These are phyloP conservation scores for Lentinus brumalis DNA, from an alignment of 768 basidiomycete genomes.

Conservation along the genomic window DNA sequence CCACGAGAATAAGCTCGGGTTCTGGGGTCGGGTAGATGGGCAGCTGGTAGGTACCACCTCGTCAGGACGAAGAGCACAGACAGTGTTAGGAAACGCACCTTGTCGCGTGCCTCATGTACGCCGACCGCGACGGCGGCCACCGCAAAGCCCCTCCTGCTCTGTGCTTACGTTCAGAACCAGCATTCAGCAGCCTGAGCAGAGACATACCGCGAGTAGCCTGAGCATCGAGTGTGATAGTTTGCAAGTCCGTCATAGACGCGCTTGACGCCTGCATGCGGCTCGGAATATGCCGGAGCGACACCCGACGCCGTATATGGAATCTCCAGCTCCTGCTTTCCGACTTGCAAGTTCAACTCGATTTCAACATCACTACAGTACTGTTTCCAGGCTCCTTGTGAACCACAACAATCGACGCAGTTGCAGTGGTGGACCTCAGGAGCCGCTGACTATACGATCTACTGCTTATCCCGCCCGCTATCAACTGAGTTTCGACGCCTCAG, in stretches of 20 bases:
- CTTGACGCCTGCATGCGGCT: background rate
- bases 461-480: no score
- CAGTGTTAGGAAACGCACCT: constrained; percentile 15
- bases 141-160: constrained; percentile 22
- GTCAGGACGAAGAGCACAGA: background rate
- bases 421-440: no score
- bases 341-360: no score
- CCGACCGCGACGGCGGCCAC: constrained; percentile 19
- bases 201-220: constrained; percentile 10
- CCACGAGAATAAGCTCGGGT: constrained; percentile 68
- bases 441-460: no score
- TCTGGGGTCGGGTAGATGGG: constrained; percentile 77
- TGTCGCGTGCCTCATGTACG: constrained; percentile 22
- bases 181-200: background rate
- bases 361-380: no score
- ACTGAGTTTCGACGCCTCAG: no score
- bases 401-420: no score
- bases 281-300: background rate
- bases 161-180: background rate
- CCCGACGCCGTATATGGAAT: background rate
- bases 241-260: background rate
- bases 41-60: constrained; percentile 50
- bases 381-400: no score
- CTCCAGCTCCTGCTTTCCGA: no score
- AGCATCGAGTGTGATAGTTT: constrained; percentile 5